Conservation (phyloP, 345 rosid species). For the Chamaenerion angustifolium region DNA sequence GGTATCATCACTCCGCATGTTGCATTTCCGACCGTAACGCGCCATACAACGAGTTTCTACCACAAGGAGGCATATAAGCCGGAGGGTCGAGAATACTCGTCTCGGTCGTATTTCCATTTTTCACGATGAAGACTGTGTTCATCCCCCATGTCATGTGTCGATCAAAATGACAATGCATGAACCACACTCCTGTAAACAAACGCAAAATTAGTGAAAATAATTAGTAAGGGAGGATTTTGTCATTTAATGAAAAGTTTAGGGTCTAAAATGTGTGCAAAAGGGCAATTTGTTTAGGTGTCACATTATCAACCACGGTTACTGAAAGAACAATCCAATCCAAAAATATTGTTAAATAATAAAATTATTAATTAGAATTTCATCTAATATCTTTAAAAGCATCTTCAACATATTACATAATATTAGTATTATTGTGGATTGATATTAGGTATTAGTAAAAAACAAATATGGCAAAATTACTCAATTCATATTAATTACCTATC, state of each 20-base stretch:
- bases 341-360: no score
- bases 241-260: background rate
- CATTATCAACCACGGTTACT: no score
- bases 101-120: conserved; percentile 11
- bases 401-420: no score
- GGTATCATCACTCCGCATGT: background rate
- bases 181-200: conserved; percentile 33
- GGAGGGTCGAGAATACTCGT: conserved; percentile 22
- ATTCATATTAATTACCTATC: no score
- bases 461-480: no score
- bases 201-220: background rate
- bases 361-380: no score
- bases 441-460: no score
- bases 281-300: no score
- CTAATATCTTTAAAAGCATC: no score
- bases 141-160: conserved; percentile 35
- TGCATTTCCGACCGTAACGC: background rate
- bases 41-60: conserved; percentile 3
- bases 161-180: conserved; percentile 35
- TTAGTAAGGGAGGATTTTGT: background rate
- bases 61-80: conserved; percentile 28
- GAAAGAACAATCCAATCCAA: no score
- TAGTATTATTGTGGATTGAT: no score
- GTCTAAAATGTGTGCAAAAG: background rate
- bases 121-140: conserved; percentile 24